These are phyloP conservation scores for Crepidotus variabilis DNA, from an alignment of 768 basidiomycete species.

Conservation along the genomic window DNA sequence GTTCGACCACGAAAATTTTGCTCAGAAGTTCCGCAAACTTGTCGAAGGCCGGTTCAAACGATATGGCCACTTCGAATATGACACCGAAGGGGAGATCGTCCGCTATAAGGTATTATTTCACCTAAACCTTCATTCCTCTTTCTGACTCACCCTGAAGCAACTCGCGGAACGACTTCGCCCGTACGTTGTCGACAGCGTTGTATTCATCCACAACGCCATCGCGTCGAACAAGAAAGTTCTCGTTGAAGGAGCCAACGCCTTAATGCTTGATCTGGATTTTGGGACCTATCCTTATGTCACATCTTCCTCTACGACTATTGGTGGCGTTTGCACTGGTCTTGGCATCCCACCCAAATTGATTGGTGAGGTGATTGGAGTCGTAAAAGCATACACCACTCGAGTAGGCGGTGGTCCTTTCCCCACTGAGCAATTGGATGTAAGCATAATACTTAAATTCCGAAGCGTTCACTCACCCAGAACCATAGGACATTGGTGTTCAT, in stretches of 20 bases:
- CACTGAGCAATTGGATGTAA: constrained; percentile 86
- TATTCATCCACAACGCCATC: constrained; percentile 81
- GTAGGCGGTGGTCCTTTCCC: constrained; percentile 99
- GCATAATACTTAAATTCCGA: constrained; percentile 21
- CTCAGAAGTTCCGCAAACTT: constrained; percentile 87
- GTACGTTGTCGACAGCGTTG: constrained; percentile 85
- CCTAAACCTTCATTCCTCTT: background rate
- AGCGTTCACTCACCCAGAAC: background rate
- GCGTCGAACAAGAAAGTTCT: constrained; percentile 74
- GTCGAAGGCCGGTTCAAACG: constrained; percentile 98
- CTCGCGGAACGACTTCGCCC: constrained; percentile 84
- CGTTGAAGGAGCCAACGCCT: constrained; percentile 96
- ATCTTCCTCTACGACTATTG: constrained; percentile 88
- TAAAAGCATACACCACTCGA: constrained; percentile 97
- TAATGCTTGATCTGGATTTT: constrained; percentile 98
- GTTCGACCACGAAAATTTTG: constrained; percentile 83
- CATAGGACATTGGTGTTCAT: constrained; percentile 77
- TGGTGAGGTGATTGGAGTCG: constrained; percentile 85
- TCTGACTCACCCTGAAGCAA: constrained; percentile 36
- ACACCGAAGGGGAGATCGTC: constrained; percentile 92
- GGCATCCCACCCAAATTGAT: constrained; percentile 90
- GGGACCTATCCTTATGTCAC: constrained; percentile 99
- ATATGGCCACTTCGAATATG: constrained; percentile 97
- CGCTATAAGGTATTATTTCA: constrained; percentile 75
- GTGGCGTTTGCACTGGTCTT: constrained; percentile 96